A percentile compares a stretch with the other conserved stretches of the same genome.
phyloP scores from a whole-genome alignment of 257 asterid species.

The Lycium barbarum region DNA sequence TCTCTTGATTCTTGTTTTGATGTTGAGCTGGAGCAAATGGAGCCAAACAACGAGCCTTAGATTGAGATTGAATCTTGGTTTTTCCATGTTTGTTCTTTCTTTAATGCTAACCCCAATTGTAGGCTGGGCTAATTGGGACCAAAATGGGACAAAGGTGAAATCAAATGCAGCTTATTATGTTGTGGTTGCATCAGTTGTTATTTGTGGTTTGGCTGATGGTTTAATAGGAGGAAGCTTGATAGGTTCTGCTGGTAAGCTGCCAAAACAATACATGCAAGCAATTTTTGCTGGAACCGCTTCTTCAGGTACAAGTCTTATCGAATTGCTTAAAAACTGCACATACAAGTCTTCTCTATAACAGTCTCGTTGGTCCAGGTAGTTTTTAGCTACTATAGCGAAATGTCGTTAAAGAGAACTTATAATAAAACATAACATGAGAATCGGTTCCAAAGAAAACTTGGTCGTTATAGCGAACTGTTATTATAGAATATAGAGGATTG shows the following conservation, averaged over 20 bases:
- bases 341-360: background rate
- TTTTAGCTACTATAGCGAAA: background rate
- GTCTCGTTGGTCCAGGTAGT: background rate
- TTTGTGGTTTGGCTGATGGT: slow-evolving; percentile 77
- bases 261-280: slow-evolving; percentile 86
- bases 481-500: no score
- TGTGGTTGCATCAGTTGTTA: slow-evolving; percentile 59
- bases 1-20: slow-evolving; percentile 48
- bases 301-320: slow-evolving; percentile 53
- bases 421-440: background rate
- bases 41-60: slow-evolving; percentile 47
- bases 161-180: slow-evolving; percentile 40
- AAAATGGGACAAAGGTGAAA: slow-evolving; percentile 30
- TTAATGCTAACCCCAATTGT: slow-evolving; percentile 60
- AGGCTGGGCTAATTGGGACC: slow-evolving; percentile 53
- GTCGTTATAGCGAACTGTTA: background rate
- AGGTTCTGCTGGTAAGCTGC: slow-evolving; percentile 72
- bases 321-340: background rate
- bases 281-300: slow-evolving; percentile 87
- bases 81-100: slow-evolving; percentile 57
- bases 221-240: slow-evolving; percentile 69
- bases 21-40: slow-evolving; percentile 50
- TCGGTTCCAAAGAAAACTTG: background rate
- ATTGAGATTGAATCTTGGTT: slow-evolving; percentile 69
- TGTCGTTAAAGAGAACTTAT: background rate